Conservation (phyloP, 306 rosid species). For the Carpinus viminea region DNA sequence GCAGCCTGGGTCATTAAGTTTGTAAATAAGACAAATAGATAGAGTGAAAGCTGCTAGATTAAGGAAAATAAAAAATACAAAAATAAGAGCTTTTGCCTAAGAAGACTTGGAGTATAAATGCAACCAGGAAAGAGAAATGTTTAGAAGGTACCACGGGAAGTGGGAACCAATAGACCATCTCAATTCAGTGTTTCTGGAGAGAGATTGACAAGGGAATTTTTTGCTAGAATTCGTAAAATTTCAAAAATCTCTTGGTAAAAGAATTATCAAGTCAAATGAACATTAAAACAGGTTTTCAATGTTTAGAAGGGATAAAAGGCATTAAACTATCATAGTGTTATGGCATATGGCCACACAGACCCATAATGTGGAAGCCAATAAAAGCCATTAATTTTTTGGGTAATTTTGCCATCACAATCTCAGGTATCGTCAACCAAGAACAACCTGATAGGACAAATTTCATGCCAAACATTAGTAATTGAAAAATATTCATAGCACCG, state of each 20-base stretch:
- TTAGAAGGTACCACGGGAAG: no score
- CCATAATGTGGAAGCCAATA: not conserved
- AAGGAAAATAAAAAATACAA: no score
- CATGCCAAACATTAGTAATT: not conserved
- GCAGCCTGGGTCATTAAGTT: no score
- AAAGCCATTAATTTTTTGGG: not conserved
- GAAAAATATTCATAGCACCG: not conserved
- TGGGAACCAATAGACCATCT: no score
- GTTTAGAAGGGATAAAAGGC: no score
- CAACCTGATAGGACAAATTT: not conserved
- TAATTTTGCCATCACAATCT: not conserved
- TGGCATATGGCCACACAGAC: not conserved
- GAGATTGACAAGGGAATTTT: no score
- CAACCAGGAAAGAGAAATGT: no score
- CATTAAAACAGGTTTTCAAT: not conserved
- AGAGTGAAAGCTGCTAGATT: no score
- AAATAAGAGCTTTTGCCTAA: no score
- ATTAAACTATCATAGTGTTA: not conserved
- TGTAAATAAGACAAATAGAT: no score
- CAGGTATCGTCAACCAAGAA: not conserved
- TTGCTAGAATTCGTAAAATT: not conserved
- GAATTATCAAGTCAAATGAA: not conserved
- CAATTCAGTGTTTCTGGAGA: no score
- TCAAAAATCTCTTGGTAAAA: not conserved
- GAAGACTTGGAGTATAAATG: no score